Conservation (phyloP, 140 eudicot genomes). For the Flaveria floridana region DNA sequence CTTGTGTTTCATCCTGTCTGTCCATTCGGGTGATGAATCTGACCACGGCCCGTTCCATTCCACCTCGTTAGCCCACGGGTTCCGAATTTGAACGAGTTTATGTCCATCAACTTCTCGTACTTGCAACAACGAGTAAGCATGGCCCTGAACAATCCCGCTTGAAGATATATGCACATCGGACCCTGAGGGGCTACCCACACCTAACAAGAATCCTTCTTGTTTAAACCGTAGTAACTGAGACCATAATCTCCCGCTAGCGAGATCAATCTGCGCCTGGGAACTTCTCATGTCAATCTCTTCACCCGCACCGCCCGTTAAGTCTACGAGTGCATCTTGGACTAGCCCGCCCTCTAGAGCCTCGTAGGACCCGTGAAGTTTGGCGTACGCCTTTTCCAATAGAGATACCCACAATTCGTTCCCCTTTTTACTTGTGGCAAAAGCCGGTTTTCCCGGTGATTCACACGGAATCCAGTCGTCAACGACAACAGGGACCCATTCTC, state of each 20-base stretch:
- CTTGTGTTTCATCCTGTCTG: constrained; percentile 95
- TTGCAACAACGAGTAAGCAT: constrained; percentile 95
- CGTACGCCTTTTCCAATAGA: constrained; percentile 87
- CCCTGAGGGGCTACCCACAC: constrained; percentile 99
- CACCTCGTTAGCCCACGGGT: constrained; percentile 99
- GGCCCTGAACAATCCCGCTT: constrained; percentile 97
- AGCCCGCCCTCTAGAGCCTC: constrained; percentile 99
- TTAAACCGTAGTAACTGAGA: constrained; percentile 92
- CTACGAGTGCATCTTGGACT: constrained; percentile 98
- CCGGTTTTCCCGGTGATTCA: constrained; percentile 94
- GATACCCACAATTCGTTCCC: constrained; percentile 96
- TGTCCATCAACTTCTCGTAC: constrained; percentile 92
- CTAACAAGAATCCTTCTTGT: constrained; percentile 90
- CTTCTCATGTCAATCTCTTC: constrained; percentile 99
- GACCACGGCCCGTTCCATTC: constrained; percentile 99
- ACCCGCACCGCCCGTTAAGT: constrained; percentile 99
- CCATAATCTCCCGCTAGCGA: constrained; percentile 98
- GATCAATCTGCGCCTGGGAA: constrained; percentile 94
- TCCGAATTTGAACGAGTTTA: constrained; percentile 94
- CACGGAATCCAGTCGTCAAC: constrained; percentile 99
- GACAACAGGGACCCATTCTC: constrained; percentile 99
- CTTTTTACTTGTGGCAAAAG: constrained; percentile 93
- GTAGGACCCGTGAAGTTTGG: constrained; percentile 96
- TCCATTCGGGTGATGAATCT: constrained; percentile 96
- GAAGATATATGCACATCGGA: constrained; percentile 96